Evolutionary conservation across 306 rosid genomes (phyloP).

Genomic region (Dalbergia oliveri): DNA sequence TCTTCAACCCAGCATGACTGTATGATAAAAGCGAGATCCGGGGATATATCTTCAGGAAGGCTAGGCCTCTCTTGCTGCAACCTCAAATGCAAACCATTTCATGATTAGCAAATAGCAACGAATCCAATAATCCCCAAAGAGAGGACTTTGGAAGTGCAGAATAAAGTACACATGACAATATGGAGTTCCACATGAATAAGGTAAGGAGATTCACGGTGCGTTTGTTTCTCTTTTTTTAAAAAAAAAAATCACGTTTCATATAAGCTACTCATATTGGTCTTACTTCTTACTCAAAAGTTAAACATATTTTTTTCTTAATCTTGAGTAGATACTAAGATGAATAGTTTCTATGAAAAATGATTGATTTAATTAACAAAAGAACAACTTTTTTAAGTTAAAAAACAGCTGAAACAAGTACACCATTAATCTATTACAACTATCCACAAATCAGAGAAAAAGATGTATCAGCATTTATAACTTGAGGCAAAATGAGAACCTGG

Average conservation of each 20-base stretch:
- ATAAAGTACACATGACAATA: not conserved
- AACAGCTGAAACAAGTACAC: too few species aligned
- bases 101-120: constrained; percentile 45
- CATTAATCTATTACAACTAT: constrained; percentile 9
- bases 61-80: constrained; percentile 93
- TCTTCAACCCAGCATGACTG: constrained; percentile 99
- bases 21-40: constrained; percentile 80
- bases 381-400: too few species aligned
- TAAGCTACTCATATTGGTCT: too few species aligned
- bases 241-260: too few species aligned
- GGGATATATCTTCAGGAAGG: constrained; percentile 78
- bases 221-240: too few species aligned
- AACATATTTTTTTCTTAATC: too few species aligned
- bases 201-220: not conserved
- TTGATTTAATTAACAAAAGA: too few species aligned
- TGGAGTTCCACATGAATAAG: not conserved
- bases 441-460: constrained; percentile 24
- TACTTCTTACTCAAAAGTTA: too few species aligned
- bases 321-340: too few species aligned
- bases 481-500: constrained; percentile 23
- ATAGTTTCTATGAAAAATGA: too few species aligned
- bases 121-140: constrained; percentile 4
- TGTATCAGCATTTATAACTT: constrained; percentile 30
- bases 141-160: not conserved
- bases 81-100: constrained; percentile 48